Base-by-base conservation (phyloP, 2,329 filamentous ascomycete species). In the Lasiodiplodia citricola region DNA sequence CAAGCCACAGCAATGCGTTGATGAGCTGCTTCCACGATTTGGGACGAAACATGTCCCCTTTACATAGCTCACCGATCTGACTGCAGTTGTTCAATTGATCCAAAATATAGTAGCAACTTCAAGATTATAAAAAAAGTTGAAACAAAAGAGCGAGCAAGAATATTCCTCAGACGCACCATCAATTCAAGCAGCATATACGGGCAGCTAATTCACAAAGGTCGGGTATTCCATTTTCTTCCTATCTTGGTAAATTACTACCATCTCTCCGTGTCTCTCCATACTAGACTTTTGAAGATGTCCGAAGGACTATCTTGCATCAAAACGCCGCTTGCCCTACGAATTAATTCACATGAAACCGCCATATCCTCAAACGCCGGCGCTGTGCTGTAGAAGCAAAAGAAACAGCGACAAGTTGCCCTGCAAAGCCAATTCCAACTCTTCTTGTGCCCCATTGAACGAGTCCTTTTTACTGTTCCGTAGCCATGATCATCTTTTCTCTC, bases 401-500 rank as follows among this genome's bases (percentile, higher is more conserved):
- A 63, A 47, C 37, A 63, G 38, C 56, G 23, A 35, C 25, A 28
- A 23, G 28, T 47, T 38, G 57, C 18, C n/a, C 44, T 23, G 13
- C 28, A 52, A 44, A 10, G 5, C 13, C 52, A 16, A 37, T 18
- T 54, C 21, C 56, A 44, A 44, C 38, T 41, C 18, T 11, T 10
- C 25, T 18, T 37, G 21, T 54, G 7, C 14, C 21, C 5, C n/a
- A 50, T 31, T 47, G 21, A 38, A n/a, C 8, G 23, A 35, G 11
- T 14, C 10, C 55, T 16, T n/a, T 28, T 38, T 37, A 91, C 78
- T 90, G 82, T 79, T 90, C 88, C 25, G 82, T 84, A 41, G 90
- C 89, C 78, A 98, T 78, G 68, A 99, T 86, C 87, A 96, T 95
- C 88, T 97, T 97, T 82, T 98, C 94, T 77, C 96, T 89, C 83